phyloP scores from a whole-genome alignment of 768 basidiomycete genomes.

The Epithele typhae region DNA sequence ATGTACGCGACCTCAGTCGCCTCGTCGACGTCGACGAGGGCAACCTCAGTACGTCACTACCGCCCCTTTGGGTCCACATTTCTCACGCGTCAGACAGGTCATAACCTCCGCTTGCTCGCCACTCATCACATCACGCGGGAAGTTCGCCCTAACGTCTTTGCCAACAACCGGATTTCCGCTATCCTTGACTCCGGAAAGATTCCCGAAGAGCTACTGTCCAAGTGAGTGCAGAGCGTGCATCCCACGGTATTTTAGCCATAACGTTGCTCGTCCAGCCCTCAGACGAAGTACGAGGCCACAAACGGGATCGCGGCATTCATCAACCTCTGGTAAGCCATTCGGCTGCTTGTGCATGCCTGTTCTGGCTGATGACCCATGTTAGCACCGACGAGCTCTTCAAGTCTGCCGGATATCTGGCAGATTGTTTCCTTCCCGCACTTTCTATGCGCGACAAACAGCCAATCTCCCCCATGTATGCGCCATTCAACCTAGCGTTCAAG shows the following conservation, averaged over 20 bases:
- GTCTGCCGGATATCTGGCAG: conserved; percentile 70
- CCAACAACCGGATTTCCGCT: conserved; percentile 66
- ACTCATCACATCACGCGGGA: conserved; percentile 76
- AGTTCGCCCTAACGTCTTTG: conserved; percentile 65
- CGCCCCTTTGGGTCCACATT: neutral
- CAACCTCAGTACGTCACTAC: conserved; percentile 45
- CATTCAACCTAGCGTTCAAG: conserved; percentile 71
- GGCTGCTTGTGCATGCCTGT: neutral
- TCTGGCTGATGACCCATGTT: neutral
- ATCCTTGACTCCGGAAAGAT: conserved; percentile 65
- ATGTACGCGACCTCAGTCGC: conserved; percentile 37
- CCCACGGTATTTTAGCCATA: too few species aligned
- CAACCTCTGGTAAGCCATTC: conserved; percentile 44
- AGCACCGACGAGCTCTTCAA: conserved; percentile 79
- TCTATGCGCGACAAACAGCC: neutral
- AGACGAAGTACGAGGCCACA: conserved; percentile 60
- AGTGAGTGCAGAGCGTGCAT: conserved; percentile 45
- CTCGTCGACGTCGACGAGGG: conserved; percentile 35
- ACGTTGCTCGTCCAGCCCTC: too few species aligned
- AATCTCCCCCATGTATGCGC: conserved; percentile 45
- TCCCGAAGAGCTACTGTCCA: conserved; percentile 43
- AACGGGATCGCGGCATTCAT: conserved; percentile 69
- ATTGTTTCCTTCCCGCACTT: conserved; percentile 30
- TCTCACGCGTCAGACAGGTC: conserved; percentile 38
- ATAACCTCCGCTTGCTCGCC: conserved; percentile 70